These are phyloP conservation scores for Phyllosticta ampelicida DNA, from an alignment of 2,329 filamentous ascomycete genomes.

Conservation along the genomic window DNA sequence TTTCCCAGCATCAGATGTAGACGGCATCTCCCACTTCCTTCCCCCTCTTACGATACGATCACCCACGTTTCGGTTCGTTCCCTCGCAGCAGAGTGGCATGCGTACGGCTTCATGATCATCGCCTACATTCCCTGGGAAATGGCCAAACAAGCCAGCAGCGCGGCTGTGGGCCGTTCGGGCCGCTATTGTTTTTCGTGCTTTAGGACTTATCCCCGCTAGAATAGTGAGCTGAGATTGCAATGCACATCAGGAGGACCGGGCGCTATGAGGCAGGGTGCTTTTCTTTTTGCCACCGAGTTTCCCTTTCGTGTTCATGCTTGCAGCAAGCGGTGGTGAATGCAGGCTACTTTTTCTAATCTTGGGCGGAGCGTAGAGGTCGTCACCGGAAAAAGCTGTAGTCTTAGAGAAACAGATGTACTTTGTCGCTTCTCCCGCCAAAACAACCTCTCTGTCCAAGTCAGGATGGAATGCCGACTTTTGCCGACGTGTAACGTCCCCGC, in stretches of 20 bases:
- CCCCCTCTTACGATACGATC: constrained; percentile 1
- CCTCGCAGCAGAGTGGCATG: constrained; percentile 8
- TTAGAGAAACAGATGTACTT: constrained; percentile 7
- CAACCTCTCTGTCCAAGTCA: background rate
- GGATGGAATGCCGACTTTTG: background rate
- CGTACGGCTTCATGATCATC: constrained; percentile 9
- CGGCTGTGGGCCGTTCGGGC: constrained; percentile 7
- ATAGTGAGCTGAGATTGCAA: constrained; percentile 10
- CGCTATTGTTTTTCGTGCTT: constrained; percentile 10
- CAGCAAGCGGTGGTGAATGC: constrained; percentile 8
- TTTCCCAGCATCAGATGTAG: constrained; percentile 10
- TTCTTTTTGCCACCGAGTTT: constrained; percentile 1
- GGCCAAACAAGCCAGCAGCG: background rate
- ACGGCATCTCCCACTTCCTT: constrained; percentile 9
- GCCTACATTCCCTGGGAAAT: constrained; percentile 8
- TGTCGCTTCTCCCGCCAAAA: background rate
- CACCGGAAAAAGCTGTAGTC: constrained; percentile 9
- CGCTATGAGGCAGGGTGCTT: constrained; percentile 11
- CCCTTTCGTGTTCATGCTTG: constrained; percentile 11
- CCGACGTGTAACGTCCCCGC: background rate
- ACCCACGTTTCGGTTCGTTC: constrained; percentile 3
- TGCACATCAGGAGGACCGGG: constrained; percentile 12
- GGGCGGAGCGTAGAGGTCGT: constrained; percentile 9
- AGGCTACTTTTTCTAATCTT: constrained; percentile 10
- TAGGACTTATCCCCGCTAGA: constrained; percentile 9